phyloP scores from a whole-genome alignment of 2,329 filamentous ascomycete species.

The Rhynchosporium secalis region DNA sequence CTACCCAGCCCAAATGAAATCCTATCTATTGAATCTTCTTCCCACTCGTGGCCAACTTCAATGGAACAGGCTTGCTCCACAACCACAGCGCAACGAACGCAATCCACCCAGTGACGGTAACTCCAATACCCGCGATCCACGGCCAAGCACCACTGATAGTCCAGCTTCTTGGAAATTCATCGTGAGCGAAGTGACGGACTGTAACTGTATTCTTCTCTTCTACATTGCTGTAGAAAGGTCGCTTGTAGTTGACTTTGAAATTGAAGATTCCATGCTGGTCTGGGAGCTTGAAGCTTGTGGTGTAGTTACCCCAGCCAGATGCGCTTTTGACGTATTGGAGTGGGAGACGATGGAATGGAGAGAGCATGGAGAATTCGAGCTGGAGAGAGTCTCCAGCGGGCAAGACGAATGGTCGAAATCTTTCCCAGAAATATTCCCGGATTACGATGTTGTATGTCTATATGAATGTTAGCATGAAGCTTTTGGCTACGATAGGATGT shows the following conservation, averaged over 20 bases:
- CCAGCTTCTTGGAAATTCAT: constrained; percentile 92
- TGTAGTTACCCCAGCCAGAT: constrained; percentile 70
- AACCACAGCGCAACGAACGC: constrained; percentile 87
- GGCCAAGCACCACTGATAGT: constrained; percentile 90
- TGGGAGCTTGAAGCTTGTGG: constrained; percentile 75
- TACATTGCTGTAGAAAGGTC: constrained; percentile 83
- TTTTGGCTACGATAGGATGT: neutral
- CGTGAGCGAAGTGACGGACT: constrained; percentile 93
- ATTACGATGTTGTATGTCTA: constrained; percentile 63
- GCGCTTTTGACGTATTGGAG: constrained; percentile 61
- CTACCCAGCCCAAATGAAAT: constrained; percentile 2
- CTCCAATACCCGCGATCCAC: constrained; percentile 86
- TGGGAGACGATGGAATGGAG: constrained; percentile 87
- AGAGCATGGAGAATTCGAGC: constrained; percentile 98
- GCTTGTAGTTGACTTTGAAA: constrained; percentile 96
- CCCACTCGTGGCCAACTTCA: constrained; percentile 35
- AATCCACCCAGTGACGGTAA: constrained; percentile 81
- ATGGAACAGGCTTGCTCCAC: constrained; percentile 62
- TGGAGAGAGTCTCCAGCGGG: constrained; percentile 74
- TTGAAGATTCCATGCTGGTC: constrained; percentile 99
- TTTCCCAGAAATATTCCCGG: constrained; percentile 77
- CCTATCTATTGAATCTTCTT: constrained; percentile 45
- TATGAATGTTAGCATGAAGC: constrained; percentile 17
- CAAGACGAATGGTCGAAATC: constrained; percentile 72
- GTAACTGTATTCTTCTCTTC: constrained; percentile 96